A percentile compares a stretch with the other conserved stretches of the same genome.
Conservation (phyloP, 2,329 filamentous ascomycete genomes). For the Cryphonectria parasitica region DNA sequence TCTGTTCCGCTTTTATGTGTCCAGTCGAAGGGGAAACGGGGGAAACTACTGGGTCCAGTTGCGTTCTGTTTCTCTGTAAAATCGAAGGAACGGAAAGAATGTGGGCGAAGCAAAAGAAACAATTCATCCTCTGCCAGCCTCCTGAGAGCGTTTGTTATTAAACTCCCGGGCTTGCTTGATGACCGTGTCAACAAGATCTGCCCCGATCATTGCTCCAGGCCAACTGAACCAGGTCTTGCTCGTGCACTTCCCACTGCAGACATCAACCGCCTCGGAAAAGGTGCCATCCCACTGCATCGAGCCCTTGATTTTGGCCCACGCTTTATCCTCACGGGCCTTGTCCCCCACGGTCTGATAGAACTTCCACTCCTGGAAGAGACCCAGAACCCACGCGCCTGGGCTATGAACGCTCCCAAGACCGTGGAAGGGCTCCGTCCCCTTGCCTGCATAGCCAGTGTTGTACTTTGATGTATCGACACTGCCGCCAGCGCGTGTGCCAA, state of each 20-base stretch:
- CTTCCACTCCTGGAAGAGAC: conserved; percentile 32
- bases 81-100: neutral
- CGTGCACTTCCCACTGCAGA: conserved; percentile 25
- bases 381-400: conserved; percentile 31
- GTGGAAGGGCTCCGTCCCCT: conserved; percentile 25
- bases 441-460: conserved; percentile 26
- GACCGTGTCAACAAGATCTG: conserved; percentile 18
- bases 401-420: conserved; percentile 31
- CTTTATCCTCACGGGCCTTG: neutral
- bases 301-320: conserved; percentile 29
- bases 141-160: neutral
- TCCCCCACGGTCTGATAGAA: conserved; percentile 25
- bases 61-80: too few species aligned
- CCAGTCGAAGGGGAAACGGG: neutral
- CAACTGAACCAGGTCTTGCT: conserved; percentile 35
- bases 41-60: too few species aligned
- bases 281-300: conserved; percentile 32
- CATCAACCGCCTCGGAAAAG: conserved; percentile 32
- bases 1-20: neutral
- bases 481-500: neutral
- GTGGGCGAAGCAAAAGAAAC: neutral
- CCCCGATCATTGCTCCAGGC: conserved; percentile 32
- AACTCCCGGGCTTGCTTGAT: conserved; percentile 5
- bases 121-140: neutral
- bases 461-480: neutral